Conservation (phyloP, 2,329 filamentous ascomycete species). For the Colletotrichum gigasporum region DNA sequence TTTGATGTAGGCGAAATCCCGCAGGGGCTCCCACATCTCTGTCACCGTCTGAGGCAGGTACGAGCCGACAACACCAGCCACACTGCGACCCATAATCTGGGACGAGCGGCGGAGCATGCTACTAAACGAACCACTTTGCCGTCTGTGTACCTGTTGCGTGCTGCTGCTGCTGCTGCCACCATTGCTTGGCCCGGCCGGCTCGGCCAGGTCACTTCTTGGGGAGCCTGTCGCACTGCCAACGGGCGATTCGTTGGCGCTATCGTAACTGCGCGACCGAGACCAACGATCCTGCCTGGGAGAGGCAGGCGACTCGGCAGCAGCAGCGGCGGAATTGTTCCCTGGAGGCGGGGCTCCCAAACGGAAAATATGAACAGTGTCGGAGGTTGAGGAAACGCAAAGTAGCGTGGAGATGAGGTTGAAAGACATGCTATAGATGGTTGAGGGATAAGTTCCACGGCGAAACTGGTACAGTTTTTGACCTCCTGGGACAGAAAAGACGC, state of each 20-base stretch:
- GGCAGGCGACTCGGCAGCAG: constrained; percentile 46
- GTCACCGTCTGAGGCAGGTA: constrained; percentile 94
- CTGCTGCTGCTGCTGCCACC: constrained; percentile 38
- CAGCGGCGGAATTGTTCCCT: constrained; percentile 42
- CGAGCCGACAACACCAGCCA: constrained; percentile 88
- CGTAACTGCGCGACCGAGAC: constrained; percentile 62
- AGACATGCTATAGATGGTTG: constrained; percentile 97
- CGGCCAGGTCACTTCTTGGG: constrained; percentile 58
- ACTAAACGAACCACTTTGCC: constrained; percentile 81
- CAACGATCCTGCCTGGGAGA: constrained; percentile 61
- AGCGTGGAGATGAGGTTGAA: constrained; percentile 96
- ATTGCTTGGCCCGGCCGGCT: constrained; percentile 42
- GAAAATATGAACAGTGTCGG: constrained; percentile 97
- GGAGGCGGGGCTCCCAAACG: constrained; percentile 69
- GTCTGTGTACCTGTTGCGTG: constrained; percentile 47
- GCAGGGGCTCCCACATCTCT: constrained; percentile 95
- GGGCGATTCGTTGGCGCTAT: constrained; percentile 64
- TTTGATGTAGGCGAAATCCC: constrained; percentile 97
- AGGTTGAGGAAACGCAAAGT: constrained; percentile 93
- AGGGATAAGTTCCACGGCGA: constrained; percentile 92
- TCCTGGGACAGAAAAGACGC: constrained; percentile 91
- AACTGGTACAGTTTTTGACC: constrained; percentile 97
- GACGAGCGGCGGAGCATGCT: constrained; percentile 94
- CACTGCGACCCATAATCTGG: constrained; percentile 88
- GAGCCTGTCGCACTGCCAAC: constrained; percentile 50